These are phyloP conservation scores for Xylaria sp. DNA, from an alignment of 2,329 filamentous ascomycete genomes.

Conservation along the genomic window DNA sequence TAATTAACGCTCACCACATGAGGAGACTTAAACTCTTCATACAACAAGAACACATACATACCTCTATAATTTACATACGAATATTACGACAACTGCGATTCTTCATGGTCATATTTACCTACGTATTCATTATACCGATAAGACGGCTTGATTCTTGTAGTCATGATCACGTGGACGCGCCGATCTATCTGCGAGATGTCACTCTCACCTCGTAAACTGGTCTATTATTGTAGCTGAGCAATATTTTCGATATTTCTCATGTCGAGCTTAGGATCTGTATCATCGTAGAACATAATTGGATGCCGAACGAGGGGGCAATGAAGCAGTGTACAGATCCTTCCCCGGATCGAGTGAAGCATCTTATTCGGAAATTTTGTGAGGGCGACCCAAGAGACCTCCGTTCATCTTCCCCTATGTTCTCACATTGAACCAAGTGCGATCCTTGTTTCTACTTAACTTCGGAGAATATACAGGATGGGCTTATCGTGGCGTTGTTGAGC, in stretches of 20 bases:
- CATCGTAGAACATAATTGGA: constrained; percentile 24
- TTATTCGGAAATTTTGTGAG: background rate
- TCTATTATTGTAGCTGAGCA: background rate
- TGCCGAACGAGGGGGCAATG: constrained; percentile 15
- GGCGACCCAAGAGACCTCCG: background rate
- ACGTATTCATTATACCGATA: background rate
- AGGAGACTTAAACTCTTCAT: too few species aligned
- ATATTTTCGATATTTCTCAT: background rate
- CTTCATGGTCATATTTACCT: background rate
- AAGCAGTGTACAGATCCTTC: background rate
- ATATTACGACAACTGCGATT: too few species aligned
- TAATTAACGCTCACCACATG: too few species aligned
- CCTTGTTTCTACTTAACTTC: background rate
- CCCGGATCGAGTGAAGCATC: background rate
- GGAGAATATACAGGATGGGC: constrained; percentile 4
- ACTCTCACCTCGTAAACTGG: background rate
- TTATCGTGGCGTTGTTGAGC: constrained; percentile 20
- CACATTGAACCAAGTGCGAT: background rate
- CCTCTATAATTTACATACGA: too few species aligned
- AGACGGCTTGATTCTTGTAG: background rate
- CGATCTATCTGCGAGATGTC: background rate
- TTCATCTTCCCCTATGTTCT: background rate
- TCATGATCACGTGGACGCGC: background rate
- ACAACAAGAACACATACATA: too few species aligned
- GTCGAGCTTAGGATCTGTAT: background rate